Conservation (phyloP, 768 basidiomycete species). For the Psilocybe cyanescens region DNA sequence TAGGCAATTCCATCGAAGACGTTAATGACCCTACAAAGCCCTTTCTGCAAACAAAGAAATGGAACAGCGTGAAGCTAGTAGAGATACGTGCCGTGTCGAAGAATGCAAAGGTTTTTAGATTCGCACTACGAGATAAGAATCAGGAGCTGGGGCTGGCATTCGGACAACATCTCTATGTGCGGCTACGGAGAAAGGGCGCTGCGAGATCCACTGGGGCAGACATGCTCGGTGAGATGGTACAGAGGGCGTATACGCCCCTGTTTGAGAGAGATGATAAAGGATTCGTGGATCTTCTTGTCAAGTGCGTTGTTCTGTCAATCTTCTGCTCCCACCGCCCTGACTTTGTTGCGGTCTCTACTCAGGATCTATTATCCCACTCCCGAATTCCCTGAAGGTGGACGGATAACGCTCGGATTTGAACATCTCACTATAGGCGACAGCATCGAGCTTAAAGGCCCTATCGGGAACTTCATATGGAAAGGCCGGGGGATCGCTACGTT, state of each 20-base stretch:
- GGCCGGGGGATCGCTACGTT: conserved; percentile 42
- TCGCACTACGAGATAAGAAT: conserved; percentile 41
- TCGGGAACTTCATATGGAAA: conserved; percentile 59
- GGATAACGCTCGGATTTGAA: conserved; percentile 50
- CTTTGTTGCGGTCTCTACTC: background rate
- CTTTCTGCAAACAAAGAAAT: conserved; percentile 47
- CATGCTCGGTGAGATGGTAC: conserved; percentile 41
- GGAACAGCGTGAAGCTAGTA: conserved; percentile 49
- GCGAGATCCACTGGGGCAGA: conserved; percentile 19
- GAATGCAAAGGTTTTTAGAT: conserved; percentile 54
- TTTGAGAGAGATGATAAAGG: conserved; percentile 45
- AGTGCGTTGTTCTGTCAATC: conserved; percentile 31
- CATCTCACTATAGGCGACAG: conserved; percentile 51
- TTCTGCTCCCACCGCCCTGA: background rate
- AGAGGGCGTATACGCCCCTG: conserved; percentile 66
- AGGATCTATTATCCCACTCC: conserved; percentile 48
- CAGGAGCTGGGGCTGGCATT: conserved; percentile 55
- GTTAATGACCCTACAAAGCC: conserved; percentile 9
- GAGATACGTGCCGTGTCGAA: conserved; percentile 44
- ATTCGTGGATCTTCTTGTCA: conserved; percentile 57
- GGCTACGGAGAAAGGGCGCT: conserved; percentile 41
- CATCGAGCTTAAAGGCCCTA: conserved; percentile 62
- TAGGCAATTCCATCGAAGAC: background rate
- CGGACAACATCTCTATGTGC: conserved; percentile 64
- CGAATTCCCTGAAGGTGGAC: conserved; percentile 47